These are phyloP conservation scores for Geosmithia morbida DNA, from an alignment of 2,329 filamentous ascomycete genomes.

Conservation along the genomic window DNA sequence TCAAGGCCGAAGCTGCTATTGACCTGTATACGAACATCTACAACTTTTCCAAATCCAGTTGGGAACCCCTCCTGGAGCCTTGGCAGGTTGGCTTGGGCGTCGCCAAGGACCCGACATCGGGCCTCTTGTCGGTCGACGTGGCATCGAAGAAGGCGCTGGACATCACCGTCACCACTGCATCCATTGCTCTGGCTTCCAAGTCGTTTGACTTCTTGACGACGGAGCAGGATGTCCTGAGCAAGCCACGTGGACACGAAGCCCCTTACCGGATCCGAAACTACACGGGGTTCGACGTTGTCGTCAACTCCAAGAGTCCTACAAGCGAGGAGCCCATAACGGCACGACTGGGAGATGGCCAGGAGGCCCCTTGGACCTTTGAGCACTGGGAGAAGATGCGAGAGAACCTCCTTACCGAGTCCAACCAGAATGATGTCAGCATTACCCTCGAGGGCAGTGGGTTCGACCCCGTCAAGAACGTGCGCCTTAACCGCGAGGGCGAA, in stretches of 20 bases:
- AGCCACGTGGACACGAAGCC: conserved; percentile 79
- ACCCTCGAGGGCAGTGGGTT: conserved; percentile 89
- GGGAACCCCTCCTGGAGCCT: conserved; percentile 92
- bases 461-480: conserved; percentile 75
- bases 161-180: conserved; percentile 81
- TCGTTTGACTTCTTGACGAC: conserved; percentile 84
- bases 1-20: conserved; percentile 80
- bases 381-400: conserved; percentile 95
- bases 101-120: conserved; percentile 60
- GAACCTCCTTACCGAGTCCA: conserved; percentile 72
- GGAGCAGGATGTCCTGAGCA: conserved; percentile 75
- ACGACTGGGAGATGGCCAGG: conserved; percentile 75
- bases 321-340: conserved; percentile 56
- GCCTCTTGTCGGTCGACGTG: conserved; percentile 68
- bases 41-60: conserved; percentile 97
- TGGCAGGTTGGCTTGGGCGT: conserved; percentile 92
- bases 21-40: conserved; percentile 94
- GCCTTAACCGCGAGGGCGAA: conserved; percentile 89
- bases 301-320: conserved; percentile 61
- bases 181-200: conserved; percentile 85
- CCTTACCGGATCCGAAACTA: conserved; percentile 92
- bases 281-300: conserved; percentile 78
- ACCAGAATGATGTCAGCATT: conserved; percentile 64
- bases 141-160: conserved; percentile 86
- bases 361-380: conserved; percentile 92